A percentile compares a stretch with the other conserved stretches of the same genome.
Conservation (phyloP, 306 rosid genomes). For the barrel medic (Medicago truncatula) region DNA sequence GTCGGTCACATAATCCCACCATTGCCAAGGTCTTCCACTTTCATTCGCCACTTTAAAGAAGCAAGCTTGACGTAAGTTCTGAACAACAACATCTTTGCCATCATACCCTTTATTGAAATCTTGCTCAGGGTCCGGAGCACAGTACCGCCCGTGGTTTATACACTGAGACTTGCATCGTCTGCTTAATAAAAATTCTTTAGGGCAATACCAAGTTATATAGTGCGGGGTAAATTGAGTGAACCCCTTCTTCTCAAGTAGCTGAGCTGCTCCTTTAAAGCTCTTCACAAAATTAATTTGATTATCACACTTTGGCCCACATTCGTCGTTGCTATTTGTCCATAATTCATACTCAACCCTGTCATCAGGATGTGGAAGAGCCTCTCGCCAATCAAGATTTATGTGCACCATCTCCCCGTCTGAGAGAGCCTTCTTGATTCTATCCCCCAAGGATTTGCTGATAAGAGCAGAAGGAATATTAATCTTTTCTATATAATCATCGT, state of each 20-base stretch:
- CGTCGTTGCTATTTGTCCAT: constrained; percentile 97
- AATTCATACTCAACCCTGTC: constrained; percentile 95
- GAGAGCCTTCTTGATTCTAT: constrained; percentile 74
- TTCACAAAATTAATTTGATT: constrained; percentile 77
- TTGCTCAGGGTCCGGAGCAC: constrained; percentile 98
- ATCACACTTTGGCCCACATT: constrained; percentile 91
- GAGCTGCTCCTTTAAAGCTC: constrained; percentile 88
- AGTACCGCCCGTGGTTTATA: constrained; percentile 87
- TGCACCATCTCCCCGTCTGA: constrained; percentile 67
- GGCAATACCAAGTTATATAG: constrained; percentile 96
- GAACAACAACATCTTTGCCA: constrained; percentile 93
- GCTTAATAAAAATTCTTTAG: constrained; percentile 74
- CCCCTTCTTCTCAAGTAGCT: constrained; percentile 83
- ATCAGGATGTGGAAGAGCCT: constrained; percentile 98
- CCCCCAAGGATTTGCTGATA: constrained; percentile 81
- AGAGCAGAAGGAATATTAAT: constrained; percentile 89
- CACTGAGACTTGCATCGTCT: constrained; percentile 94
- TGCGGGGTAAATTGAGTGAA: constrained; percentile 90
- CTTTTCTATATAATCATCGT: constrained; percentile 72
- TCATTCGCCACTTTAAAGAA: constrained; percentile 88
- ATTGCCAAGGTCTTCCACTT: constrained; percentile 94
- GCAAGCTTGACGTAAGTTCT: constrained; percentile 95
- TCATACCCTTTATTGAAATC: constrained; percentile 92
- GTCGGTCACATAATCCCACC: constrained; percentile 98
- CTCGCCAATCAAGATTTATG: constrained; percentile 94